Percentiles rank a stretch among this genome's conserved stretches.
Evolutionary conservation across 495 filamentous ascomycete species (phyloP).

Genomic region (Penicillium bovifimosum): DNA sequence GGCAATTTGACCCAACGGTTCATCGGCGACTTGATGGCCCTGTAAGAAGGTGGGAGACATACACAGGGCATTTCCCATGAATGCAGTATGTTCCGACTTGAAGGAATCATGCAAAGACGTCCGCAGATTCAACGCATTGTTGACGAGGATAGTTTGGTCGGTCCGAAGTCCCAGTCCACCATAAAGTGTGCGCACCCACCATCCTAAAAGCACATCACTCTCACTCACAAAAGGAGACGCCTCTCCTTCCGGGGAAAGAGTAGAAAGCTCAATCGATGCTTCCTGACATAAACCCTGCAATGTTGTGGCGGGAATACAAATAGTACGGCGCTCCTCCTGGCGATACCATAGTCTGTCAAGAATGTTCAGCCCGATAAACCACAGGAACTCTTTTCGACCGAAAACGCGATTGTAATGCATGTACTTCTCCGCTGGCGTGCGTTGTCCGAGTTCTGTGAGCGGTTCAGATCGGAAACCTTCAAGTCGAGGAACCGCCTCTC

Average conservation of each 20-base stretch:
- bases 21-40: not conserved
- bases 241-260: not conserved
- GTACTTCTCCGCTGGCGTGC: not conserved
- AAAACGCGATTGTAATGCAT: not conserved
- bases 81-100: not conserved
- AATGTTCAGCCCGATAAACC: not conserved
- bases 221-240: not conserved
- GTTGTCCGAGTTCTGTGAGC: not conserved
- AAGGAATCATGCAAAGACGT: not conserved
- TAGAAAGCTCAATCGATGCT: not conserved
- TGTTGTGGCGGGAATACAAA: not conserved
- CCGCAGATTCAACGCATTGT: not conserved
- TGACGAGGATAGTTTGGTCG: not conserved
- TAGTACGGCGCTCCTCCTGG: not conserved
- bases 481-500: not conserved
- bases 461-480: not conserved
- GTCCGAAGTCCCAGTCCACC: not conserved
- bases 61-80: not conserved
- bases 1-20: not conserved
- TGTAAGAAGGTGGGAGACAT: not conserved
- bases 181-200: not conserved
- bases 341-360: not conserved
- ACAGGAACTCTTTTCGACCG: not conserved
- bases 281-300: not conserved
- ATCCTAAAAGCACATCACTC: not conserved